Evolutionary conservation across 345 rosid genomes (phyloP).

Genomic region (Psidium guajava): DNA sequence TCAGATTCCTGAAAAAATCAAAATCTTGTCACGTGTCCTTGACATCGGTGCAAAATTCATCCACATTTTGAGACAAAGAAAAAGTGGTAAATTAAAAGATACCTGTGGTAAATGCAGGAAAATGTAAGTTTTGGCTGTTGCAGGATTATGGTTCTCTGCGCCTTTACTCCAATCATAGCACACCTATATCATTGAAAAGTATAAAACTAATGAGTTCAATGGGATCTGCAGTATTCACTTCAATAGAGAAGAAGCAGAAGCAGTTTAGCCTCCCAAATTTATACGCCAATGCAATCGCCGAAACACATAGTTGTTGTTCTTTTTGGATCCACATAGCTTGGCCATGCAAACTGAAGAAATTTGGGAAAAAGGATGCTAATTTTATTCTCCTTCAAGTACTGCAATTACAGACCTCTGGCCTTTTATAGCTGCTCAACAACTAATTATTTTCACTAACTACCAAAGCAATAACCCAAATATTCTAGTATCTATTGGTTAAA

Average conservation of each 20-base stretch:
- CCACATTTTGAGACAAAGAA: neutral
- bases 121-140: constrained; percentile 45
- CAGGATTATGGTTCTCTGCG: constrained; percentile 75
- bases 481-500: too few relatives aligned
- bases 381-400: too few relatives aligned
- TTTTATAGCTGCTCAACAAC: too few relatives aligned
- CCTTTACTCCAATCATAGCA: constrained; percentile 99
- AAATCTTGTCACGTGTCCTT: neutral
- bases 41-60: neutral
- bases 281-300: neutral
- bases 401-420: too few relatives aligned
- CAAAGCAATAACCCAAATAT: too few relatives aligned
- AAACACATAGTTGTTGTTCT: neutral
- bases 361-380: too few relatives aligned
- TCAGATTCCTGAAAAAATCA: constrained; percentile 8
- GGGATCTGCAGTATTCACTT: neutral
- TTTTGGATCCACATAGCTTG: neutral
- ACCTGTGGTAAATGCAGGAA: constrained; percentile 68
- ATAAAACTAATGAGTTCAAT: neutral
- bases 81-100: neutral
- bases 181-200: constrained; percentile 23
- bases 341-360: too few relatives aligned
- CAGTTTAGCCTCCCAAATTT: neutral
- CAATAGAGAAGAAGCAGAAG: neutral
- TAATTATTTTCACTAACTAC: too few relatives aligned